Evolutionary conservation across 2,329 filamentous ascomycete genomes (phyloP).

Genomic region (Hansfordia pulvinata): DNA sequence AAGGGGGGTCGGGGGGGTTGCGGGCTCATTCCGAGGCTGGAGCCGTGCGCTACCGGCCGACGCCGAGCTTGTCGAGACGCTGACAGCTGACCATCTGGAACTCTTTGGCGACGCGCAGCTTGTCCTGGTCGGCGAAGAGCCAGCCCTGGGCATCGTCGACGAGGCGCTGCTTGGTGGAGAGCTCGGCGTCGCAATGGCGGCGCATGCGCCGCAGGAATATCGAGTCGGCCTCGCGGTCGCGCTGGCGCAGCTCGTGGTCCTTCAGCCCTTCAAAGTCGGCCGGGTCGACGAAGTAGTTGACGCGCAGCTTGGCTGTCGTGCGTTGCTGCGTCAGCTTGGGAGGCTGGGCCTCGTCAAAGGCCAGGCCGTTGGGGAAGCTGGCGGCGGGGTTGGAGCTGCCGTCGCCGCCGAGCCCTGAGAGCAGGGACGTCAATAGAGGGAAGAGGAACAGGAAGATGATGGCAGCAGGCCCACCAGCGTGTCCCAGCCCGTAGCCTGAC

Average conservation of each 20-base stretch:
- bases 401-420: constrained; percentile 41
- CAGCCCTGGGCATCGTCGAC: constrained; percentile 73
- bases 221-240: constrained; percentile 68
- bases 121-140: constrained; percentile 70
- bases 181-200: constrained; percentile 63
- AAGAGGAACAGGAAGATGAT: constrained; percentile 82
- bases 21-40: no score
- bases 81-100: constrained; percentile 39
- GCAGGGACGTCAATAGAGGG: constrained; percentile 69
- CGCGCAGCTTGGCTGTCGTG: constrained; percentile 53
- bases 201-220: constrained; percentile 56
- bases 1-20: no score
- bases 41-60: no score
- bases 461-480: constrained; percentile 68
- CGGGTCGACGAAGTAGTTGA: constrained; percentile 80
- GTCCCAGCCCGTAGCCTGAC: constrained; percentile 36
- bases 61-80: constrained; percentile 30
- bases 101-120: constrained; percentile 55
- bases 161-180: constrained; percentile 48
- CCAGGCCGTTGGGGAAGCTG: constrained; percentile 62
- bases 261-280: constrained; percentile 59
- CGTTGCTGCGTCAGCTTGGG: constrained; percentile 68
- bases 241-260: constrained; percentile 51
- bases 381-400: constrained; percentile 34
- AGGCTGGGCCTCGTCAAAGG: constrained; percentile 56